These are phyloP conservation scores for Stromatinia cepivora DNA, from an alignment of 2,329 filamentous ascomycete genomes.

Conservation along the genomic window DNA sequence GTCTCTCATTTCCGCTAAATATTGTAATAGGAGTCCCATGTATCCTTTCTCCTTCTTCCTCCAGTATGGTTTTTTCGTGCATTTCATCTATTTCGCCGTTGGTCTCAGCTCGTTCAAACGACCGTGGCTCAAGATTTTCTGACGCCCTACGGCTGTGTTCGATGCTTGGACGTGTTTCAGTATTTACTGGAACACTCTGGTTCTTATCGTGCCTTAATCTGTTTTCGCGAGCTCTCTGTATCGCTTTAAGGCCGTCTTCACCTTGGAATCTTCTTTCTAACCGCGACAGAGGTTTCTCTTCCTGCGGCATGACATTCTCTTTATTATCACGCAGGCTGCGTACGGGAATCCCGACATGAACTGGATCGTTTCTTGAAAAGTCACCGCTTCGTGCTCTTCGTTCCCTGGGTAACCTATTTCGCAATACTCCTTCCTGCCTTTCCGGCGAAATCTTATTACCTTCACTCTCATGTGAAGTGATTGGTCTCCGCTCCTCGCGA, in stretches of 20 bases:
- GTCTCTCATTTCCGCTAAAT: conserved; percentile 23
- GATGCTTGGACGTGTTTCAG: neutral
- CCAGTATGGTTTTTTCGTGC: conserved; percentile 32
- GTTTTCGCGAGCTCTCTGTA: conserved; percentile 19
- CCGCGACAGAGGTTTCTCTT: conserved; percentile 15
- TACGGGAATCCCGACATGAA: conserved; percentile 2
- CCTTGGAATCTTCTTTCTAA: conserved; percentile 26
- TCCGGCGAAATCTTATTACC: conserved; percentile 8
- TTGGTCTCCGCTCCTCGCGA: conserved; percentile 17
- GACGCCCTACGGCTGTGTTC: neutral
- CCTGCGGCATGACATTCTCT: conserved; percentile 9
- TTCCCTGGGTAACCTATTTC: conserved; percentile 5
- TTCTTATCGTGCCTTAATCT: conserved; percentile 19
- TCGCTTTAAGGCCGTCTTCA: conserved; percentile 8
- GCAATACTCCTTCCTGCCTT: conserved; percentile 14
- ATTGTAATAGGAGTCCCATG: conserved; percentile 32
- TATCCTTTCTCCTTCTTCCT: conserved; percentile 32
- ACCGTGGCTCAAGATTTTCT: conserved; percentile 5
- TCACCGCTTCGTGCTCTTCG: conserved; percentile 21
- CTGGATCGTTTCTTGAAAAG: neutral
- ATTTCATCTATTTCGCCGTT: conserved; percentile 24
- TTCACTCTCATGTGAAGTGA: conserved; percentile 17
- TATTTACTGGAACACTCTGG: neutral
- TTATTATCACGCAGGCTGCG: conserved; percentile 8
- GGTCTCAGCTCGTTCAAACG: conserved; percentile 9